Evolutionary conservation across 2,329 filamentous ascomycete species (phyloP).

Genomic region (Cercospora sojina): DNA sequence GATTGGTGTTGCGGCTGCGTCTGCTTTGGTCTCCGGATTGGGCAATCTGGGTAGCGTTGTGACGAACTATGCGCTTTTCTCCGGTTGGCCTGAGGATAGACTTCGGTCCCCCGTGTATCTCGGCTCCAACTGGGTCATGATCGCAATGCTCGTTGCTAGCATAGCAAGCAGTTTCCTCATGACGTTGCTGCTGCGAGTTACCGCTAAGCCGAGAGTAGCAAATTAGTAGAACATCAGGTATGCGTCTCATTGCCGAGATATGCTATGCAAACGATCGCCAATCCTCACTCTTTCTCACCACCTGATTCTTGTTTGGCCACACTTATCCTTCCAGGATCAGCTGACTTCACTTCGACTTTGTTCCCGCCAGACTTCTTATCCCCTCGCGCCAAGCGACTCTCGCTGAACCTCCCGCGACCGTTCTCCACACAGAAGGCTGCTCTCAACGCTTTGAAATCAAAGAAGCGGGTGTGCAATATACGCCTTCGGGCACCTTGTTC

Average conservation of each 20-base stretch:
- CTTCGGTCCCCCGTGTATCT: conserved; percentile 44
- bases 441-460: not conserved
- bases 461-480: not conserved
- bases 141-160: conserved; percentile 77
- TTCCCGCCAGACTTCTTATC: not conserved
- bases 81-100: conserved; percentile 77
- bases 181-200: conserved; percentile 59
- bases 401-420: not conserved
- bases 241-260: not conserved
- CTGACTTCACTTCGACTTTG: not conserved
- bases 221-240: not conserved
- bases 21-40: conserved; percentile 80
- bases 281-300: not conserved
- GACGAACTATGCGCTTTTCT: conserved; percentile 86
- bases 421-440: not conserved
- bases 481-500: not conserved
- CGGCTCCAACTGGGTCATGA: conserved; percentile 78
- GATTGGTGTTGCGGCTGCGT: conserved; percentile 82
- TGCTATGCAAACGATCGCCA: not conserved
- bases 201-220: not conserved
- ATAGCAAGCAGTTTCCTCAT: conserved; percentile 71
- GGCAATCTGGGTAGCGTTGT: conserved; percentile 84
- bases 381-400: not conserved
- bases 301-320: not conserved
- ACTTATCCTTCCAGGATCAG: not conserved